phyloP scores from a whole-genome alignment of 441 rosid genomes.

The Erodium moschatum region DNA sequence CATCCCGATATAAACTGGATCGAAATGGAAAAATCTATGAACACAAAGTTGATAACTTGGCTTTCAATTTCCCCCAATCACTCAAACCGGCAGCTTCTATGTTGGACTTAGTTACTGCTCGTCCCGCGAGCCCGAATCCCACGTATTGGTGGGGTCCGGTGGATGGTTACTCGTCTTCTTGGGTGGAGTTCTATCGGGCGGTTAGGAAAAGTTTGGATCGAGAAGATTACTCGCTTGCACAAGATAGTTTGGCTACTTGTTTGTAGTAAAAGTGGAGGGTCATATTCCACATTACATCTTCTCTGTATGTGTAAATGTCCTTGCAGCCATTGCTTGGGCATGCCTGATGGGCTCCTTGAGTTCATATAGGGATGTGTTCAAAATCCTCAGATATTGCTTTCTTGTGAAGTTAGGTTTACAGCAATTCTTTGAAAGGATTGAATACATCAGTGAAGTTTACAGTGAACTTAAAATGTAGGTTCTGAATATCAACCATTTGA shows the following conservation, averaged over 20 bases:
- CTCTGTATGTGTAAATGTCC: constrained; percentile 1
- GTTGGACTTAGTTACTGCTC: constrained; percentile 73
- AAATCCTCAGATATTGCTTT: no score
- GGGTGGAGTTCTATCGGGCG: constrained; percentile 57
- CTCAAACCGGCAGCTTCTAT: constrained; percentile 70
- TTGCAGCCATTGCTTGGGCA: no score
- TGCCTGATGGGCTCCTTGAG: no score
- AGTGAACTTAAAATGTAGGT: no score
- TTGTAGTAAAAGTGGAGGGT: constrained; percentile 37
- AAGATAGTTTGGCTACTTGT: constrained; percentile 54
- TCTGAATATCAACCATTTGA: no score
- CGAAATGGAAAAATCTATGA: constrained; percentile 79
- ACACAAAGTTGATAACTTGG: constrained; percentile 83
- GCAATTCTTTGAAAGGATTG: no score
- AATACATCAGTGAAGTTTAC: no score
- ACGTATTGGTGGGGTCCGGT: constrained; percentile 54
- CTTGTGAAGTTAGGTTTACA: no score
- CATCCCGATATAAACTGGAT: constrained; percentile 79
- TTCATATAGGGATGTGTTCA: no score
- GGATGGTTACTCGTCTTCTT: constrained; percentile 51
- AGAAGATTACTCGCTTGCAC: constrained; percentile 28
- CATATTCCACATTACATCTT: constrained; percentile 10
- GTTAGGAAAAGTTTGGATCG: constrained; percentile 57
- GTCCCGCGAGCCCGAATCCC: constrained; percentile 65
- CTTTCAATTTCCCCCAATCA: constrained; percentile 71